These are phyloP conservation scores for Zelopaecilomyces penicillatus DNA, from an alignment of 2,329 filamentous ascomycete species.

Conservation along the genomic window DNA sequence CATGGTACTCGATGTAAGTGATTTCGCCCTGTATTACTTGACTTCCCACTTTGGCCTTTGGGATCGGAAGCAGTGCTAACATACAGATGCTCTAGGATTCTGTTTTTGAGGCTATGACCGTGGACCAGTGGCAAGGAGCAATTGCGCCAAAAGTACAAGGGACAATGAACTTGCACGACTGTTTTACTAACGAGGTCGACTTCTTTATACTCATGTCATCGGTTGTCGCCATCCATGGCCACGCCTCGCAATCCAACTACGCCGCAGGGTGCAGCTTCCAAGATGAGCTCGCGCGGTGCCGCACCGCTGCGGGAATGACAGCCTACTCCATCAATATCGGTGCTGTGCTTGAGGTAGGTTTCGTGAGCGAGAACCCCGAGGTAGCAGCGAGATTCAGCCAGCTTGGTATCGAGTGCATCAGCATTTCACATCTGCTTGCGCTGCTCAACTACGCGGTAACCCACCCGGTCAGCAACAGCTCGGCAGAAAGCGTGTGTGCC, in stretches of 20 bases:
- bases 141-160: conserved; percentile 32
- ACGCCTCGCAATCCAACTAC: conserved; percentile 31
- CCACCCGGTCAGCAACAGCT: not conserved
- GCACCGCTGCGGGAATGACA: conserved; percentile 9
- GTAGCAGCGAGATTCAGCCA: not conserved
- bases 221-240: conserved; percentile 25
- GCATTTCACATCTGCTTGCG: not conserved
- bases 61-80: not conserved
- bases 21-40: not conserved
- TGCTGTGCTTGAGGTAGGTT: conserved; percentile 15
- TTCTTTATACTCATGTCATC: conserved; percentile 34
- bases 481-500: not conserved
- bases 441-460: not conserved
- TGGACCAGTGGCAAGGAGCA: conserved; percentile 26
- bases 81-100: conserved; percentile 17
- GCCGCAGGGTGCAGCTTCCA: conserved; percentile 26
- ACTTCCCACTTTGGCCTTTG: not conserved
- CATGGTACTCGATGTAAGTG: conserved; percentile 25
- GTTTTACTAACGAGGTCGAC: conserved; percentile 19
- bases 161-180: conserved; percentile 34
- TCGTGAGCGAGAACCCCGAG: conserved; percentile 2
- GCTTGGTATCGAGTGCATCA: not conserved
- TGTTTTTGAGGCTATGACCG: conserved; percentile 27
- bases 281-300: conserved; percentile 23
- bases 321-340: conserved; percentile 17